These are phyloP conservation scores for Mycena alexandri DNA, from an alignment of 768 basidiomycete species.

Conservation along the genomic window DNA sequence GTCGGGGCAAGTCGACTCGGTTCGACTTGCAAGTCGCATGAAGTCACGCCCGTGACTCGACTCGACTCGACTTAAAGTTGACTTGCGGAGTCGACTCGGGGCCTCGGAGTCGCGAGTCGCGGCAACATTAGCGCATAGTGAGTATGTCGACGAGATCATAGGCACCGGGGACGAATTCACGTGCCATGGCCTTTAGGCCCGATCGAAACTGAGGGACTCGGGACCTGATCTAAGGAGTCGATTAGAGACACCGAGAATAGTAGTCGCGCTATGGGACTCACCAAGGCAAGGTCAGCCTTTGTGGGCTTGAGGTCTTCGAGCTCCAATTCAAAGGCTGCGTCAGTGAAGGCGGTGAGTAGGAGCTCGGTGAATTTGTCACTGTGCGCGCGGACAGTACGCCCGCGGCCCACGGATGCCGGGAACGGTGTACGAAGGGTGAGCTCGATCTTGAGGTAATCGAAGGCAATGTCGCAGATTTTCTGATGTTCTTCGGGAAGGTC, in stretches of 20 bases:
- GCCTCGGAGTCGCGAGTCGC: no score
- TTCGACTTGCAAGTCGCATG: no score
- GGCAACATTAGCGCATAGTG: no score
- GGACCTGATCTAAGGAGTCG: background rate
- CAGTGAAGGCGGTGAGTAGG: background rate
- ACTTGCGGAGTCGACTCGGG: no score
- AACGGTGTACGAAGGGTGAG: background rate
- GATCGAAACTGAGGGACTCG: constrained; percentile 16
- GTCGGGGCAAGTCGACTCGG: no score
- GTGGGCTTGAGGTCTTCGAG: background rate
- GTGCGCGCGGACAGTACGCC: background rate
- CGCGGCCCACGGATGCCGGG: background rate
- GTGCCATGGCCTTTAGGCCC: background rate
- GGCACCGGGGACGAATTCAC: background rate
- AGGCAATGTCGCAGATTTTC: background rate
- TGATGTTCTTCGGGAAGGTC: background rate
- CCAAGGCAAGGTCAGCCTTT: background rate
- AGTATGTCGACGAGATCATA: background rate
- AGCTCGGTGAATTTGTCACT: constrained; percentile 13
- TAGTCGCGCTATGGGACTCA: background rate
- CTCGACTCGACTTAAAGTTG: no score
- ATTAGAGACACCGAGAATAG: background rate
- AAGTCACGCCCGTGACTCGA: no score
- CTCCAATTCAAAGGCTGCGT: background rate
- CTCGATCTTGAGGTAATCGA: constrained; percentile 2